Evolutionary conservation across 257 asterid species (phyloP).

Genomic region (Datura wrightii): DNA sequence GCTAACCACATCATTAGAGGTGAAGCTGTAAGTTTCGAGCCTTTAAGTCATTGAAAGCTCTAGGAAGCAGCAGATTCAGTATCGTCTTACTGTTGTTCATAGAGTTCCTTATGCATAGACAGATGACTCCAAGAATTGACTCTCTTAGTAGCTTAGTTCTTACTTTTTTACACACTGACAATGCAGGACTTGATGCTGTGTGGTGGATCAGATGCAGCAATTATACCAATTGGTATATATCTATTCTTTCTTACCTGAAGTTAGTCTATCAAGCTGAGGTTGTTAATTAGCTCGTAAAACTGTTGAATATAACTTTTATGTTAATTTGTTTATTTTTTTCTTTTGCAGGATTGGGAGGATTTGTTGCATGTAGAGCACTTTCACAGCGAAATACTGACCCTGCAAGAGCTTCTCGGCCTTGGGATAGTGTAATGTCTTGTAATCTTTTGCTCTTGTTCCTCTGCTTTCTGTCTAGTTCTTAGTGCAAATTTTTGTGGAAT

Average conservation of each 20-base stretch:
- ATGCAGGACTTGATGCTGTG: constrained; percentile 95
- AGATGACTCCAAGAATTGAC: constrained; percentile 10
- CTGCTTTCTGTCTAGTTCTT: background rate
- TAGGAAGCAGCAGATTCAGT: constrained; percentile 23
- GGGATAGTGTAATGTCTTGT: constrained; percentile 80
- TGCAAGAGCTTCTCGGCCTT: constrained; percentile 92
- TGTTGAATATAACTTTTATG: constrained; percentile 28
- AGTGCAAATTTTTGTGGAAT: background rate
- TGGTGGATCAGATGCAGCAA: constrained; percentile 96
- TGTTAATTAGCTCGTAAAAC: constrained; percentile 30
- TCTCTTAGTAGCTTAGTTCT: constrained; percentile 20
- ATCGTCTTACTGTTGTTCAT: constrained; percentile 20
- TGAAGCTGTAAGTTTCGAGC: constrained; percentile 80
- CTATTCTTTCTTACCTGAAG: constrained; percentile 27
- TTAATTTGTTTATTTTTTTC: constrained; percentile 27
- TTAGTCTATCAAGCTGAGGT: constrained; percentile 13
- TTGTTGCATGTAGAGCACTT: constrained; percentile 91
- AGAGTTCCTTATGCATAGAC: background rate
- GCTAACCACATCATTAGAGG: constrained; percentile 97
- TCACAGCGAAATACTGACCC: constrained; percentile 88
- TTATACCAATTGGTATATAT: constrained; percentile 82
- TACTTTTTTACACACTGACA: constrained; percentile 36
- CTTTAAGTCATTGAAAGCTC: constrained; percentile 39
- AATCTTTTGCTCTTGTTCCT: constrained; percentile 29
- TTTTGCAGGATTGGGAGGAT: constrained; percentile 90